Percentiles rank a stretch among this genome's conserved stretches.
Evolutionary conservation across 768 basidiomycete species (phyloP).

Genomic region (Daedalea quercina): DNA sequence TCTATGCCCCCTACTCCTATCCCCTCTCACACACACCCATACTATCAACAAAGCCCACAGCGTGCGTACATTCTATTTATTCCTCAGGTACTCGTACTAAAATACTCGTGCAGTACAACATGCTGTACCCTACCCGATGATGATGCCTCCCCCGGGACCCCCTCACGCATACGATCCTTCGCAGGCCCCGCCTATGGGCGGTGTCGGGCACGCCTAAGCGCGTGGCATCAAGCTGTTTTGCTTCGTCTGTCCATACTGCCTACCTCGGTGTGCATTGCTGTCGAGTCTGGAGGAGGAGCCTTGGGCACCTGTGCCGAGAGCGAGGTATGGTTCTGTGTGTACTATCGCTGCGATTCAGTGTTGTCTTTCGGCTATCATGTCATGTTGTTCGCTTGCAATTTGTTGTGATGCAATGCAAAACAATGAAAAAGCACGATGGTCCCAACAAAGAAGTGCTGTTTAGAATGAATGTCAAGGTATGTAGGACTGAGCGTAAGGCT

Average conservation of each 20-base stretch:
- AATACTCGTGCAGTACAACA: conserved; percentile 56
- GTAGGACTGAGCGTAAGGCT: background rate
- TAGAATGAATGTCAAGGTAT: background rate
- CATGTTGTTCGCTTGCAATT: conserved; percentile 19
- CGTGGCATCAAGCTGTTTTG: background rate
- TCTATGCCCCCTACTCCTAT: conserved; percentile 93
- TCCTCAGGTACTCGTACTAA: conserved; percentile 13
- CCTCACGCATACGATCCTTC: conserved; percentile 70
- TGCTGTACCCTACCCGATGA: conserved; percentile 85
- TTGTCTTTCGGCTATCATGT: conserved; percentile 14
- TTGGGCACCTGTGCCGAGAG: background rate
- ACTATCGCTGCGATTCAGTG: conserved; percentile 7
- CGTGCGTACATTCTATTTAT: conserved; percentile 39
- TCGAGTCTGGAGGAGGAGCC: background rate
- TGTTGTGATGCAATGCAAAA: conserved; percentile 19
- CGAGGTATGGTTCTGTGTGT: conserved; percentile 2
- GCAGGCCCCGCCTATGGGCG: conserved; percentile 71
- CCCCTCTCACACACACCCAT: conserved; percentile 78
- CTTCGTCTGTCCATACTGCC: background rate
- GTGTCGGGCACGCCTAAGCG: conserved; percentile 44
- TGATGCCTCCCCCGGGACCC: conserved; percentile 80
- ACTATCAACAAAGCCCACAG: conserved; percentile 88
- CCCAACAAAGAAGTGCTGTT: too few species aligned
- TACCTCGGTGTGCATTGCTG: background rate
- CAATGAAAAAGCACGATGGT: background rate